Conservation (phyloP, 805 yeast species). For the Yamadazyma sp. region DNA sequence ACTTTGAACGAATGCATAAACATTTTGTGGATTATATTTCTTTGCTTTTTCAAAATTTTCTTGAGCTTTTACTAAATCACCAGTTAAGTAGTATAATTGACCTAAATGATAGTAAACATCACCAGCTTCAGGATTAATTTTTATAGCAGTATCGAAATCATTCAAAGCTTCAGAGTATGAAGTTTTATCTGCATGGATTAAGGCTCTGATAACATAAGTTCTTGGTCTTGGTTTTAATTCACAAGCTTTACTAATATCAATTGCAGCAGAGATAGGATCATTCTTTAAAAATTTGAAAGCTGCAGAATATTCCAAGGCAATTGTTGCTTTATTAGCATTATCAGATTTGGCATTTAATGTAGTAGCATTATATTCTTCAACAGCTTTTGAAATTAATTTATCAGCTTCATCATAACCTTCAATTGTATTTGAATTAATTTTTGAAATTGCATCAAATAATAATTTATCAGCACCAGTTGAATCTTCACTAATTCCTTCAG, state of each 20-base stretch:
- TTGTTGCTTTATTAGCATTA: conserved; percentile 46
- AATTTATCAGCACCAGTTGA: conserved; percentile 62
- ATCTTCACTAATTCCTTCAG: conserved; percentile 47
- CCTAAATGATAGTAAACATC: conserved; percentile 93
- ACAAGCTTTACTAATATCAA: conserved; percentile 62
- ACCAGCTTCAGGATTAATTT: conserved; percentile 65
- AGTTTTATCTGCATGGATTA: conserved; percentile 78
- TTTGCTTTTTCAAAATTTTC: conserved; percentile 73
- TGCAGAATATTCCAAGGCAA: conserved; percentile 82
- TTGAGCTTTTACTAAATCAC: conserved; percentile 70
- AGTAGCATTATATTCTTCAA: conserved; percentile 40
- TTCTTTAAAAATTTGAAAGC: conserved; percentile 80
- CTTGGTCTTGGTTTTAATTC: conserved; percentile 71
- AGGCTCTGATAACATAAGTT: conserved; percentile 77
- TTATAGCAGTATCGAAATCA: conserved; percentile 71
- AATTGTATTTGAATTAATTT: conserved; percentile 47
- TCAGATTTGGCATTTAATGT: conserved; percentile 30
- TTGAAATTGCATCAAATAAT: conserved; percentile 62
- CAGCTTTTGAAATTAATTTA: conserved; percentile 57
- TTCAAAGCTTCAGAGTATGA: conserved; percentile 54
- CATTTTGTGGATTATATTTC: conserved; percentile 68
- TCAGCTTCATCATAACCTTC: conserved; percentile 65
- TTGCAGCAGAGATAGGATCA: conserved; percentile 62
- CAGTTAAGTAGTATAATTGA: conserved; percentile 81
- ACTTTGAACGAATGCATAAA: conserved; percentile 84